Percentiles rank a stretch among this genome's conserved stretches.
These are phyloP conservation scores for Apocynum venetum DNA, from an alignment of 257 asterid genomes.

Conservation along the genomic window DNA sequence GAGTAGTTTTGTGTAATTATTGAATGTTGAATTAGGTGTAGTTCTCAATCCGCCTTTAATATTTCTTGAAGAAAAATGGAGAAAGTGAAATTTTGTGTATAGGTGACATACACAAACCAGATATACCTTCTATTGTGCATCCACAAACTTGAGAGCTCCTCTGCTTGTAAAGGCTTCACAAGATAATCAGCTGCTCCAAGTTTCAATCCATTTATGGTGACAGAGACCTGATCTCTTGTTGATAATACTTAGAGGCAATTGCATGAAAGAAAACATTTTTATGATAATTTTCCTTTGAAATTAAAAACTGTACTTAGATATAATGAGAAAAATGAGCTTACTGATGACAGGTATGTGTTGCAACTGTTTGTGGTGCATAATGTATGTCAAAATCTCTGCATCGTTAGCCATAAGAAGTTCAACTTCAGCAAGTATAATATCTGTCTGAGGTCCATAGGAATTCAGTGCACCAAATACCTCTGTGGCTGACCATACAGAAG, in stretches of 20 bases:
- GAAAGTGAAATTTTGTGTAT: background rate
- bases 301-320: background rate
- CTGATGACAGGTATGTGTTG: slow-evolving; percentile 55
- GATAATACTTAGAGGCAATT: slow-evolving; percentile 38
- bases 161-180: slow-evolving; percentile 54
- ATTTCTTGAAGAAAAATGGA: background rate
- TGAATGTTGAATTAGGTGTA: too few species aligned
- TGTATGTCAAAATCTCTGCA: slow-evolving; percentile 41
- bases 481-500: slow-evolving; percentile 42
- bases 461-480: slow-evolving; percentile 40
- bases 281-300: background rate
- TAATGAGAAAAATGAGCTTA: slow-evolving; percentile 22
- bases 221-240: slow-evolving; percentile 43
- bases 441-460: slow-evolving; percentile 41
- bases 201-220: slow-evolving; percentile 46
- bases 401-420: slow-evolving; percentile 52
- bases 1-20: background rate
- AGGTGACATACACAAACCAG: background rate
- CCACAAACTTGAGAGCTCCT: slow-evolving; percentile 19
- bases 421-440: slow-evolving; percentile 56
- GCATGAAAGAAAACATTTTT: background rate
- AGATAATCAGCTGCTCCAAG: slow-evolving; percentile 74
- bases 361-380: slow-evolving; percentile 41
- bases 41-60: background rate
- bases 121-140: slow-evolving; percentile 10